phyloP scores from a whole-genome alignment of 2,329 filamentous ascomycete genomes.

The Fusarium falciforme region DNA sequence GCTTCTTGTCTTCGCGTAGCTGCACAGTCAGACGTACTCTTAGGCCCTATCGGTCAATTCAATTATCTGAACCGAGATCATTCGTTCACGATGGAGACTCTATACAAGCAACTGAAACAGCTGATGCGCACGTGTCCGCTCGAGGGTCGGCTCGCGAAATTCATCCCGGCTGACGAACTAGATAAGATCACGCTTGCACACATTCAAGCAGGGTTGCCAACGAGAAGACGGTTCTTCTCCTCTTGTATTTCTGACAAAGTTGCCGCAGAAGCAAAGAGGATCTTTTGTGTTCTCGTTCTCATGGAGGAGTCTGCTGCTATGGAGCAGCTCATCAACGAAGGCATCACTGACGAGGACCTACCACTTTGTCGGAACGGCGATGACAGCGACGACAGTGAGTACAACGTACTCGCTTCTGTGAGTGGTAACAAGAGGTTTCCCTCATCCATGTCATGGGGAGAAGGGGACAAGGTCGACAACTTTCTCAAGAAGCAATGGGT shows the following conservation, averaged over 20 bases:
- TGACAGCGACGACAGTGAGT: too few relatives aligned
- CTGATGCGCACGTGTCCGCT: neutral
- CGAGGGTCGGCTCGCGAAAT: neutral
- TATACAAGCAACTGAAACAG: too few relatives aligned
- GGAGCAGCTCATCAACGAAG: neutral
- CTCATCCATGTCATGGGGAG: neutral
- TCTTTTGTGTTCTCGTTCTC: conserved; percentile 27
- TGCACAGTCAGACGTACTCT: neutral
- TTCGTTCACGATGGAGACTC: too few relatives aligned
- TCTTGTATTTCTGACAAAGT: too few relatives aligned
- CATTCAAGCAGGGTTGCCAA: neutral
- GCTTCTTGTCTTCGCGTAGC: too few relatives aligned
- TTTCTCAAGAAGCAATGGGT: conserved; percentile 29
- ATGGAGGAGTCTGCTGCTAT: conserved; percentile 6
- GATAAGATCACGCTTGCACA: neutral
- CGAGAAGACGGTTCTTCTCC: fast-evolving
- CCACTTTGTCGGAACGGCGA: too few relatives aligned
- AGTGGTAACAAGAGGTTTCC: neutral
- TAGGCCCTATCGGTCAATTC: too few relatives aligned
- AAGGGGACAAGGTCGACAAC: neutral
- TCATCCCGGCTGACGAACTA: neutral
- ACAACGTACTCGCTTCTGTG: conserved; percentile 1
- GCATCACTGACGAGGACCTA: conserved; percentile 19
- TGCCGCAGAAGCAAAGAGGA: conserved; percentile 3
- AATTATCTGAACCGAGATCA: too few relatives aligned